A percentile compares a stretch with the other conserved stretches of the same genome.
Conservation (phyloP, 768 basidiomycete genomes). For the Nevesoporus exiguus region DNA sequence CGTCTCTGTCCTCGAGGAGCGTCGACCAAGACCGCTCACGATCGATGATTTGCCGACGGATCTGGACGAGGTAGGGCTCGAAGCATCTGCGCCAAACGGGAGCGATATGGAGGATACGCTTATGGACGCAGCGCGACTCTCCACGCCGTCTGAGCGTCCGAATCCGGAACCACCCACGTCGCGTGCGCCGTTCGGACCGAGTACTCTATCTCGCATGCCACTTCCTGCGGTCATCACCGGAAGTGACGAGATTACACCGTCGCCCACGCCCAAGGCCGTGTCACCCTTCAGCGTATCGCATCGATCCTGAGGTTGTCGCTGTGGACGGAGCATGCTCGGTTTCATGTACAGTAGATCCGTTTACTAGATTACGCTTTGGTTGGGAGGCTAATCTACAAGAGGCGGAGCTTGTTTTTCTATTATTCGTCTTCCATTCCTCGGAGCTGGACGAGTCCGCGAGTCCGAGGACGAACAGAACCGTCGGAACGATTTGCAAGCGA, state of each 20-base stretch:
- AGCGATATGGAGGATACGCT: not conserved
- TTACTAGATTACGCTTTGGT: not conserved
- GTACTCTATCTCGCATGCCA: slow-evolving; percentile 34
- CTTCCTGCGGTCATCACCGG: slow-evolving; percentile 41
- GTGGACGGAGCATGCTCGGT: not conserved
- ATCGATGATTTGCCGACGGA: slow-evolving; percentile 5
- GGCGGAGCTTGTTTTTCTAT: not conserved
- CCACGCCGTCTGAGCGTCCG: slow-evolving; percentile 50
- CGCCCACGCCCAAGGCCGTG: slow-evolving; percentile 32
- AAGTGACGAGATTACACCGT: slow-evolving; percentile 46
- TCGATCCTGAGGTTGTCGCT: slow-evolving; percentile 7
- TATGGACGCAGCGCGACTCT: slow-evolving; percentile 32
- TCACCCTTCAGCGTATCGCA: slow-evolving; percentile 9
- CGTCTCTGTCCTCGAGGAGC: slow-evolving; percentile 41
- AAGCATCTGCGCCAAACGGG: not conserved
- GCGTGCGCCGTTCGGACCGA: slow-evolving; percentile 41
- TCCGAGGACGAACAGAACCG: too few relatives aligned
- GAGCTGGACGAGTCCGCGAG: not conserved
- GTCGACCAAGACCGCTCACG: slow-evolving; percentile 22
- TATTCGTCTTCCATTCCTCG: not conserved
- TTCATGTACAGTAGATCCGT: not conserved
- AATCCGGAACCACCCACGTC: slow-evolving; percentile 57
- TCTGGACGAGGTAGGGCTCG: not conserved
- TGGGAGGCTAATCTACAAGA: not conserved
- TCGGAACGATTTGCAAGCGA: not conserved